Base-by-base conservation (phyloP, 306 rosid species). In the Delonix regia region DNA sequence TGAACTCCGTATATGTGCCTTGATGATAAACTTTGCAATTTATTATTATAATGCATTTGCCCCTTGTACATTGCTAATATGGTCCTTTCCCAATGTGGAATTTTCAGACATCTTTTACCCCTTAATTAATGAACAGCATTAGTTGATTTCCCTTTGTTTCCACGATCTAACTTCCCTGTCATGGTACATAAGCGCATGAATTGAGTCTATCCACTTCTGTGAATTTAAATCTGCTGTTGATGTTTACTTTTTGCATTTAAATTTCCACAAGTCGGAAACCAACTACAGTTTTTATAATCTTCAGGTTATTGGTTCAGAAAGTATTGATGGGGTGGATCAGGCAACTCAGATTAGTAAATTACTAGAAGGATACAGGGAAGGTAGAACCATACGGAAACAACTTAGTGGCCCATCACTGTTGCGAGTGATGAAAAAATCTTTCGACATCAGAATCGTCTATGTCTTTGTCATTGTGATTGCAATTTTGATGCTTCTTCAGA, bases 291-390 rank as follows among this genome's bases (percentile, higher is more conserved):
- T 53, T 6, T 19, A 4, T 66, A 44, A 59, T 34, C 64, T 80
- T 77, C 55, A 96, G 99, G 98, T 96, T 44, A 86, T 41, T 59
- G 99, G 86, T 62, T 91, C 90, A 16, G 97, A 96, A 84, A 83
- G 15, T 5, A 33, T 89, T 24, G 75, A 33, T 34, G 97, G 78
- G 36, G 91, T 86, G 65, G 94, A 96, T 77, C 91, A 90, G 41
- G 99, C 90, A 77, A 85, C 93, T 8, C 90, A 84, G 73, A 87
- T 96, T 61, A 84, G 94, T 0, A 86, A 80, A 71, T 91, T 93
- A 73, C 74, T 96, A 4, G 90, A 86, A 87, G 98, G 98, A 78
- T 96, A 91, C 18, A 84, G 87, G 71, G 96, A 91, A 78, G 99
- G 99, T 73, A 90, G 88, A 85, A 90, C 89, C 27, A 41, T 83